Conservation (phyloP, 148 eudicot species). For the Chenopodium suecicum region DNA sequence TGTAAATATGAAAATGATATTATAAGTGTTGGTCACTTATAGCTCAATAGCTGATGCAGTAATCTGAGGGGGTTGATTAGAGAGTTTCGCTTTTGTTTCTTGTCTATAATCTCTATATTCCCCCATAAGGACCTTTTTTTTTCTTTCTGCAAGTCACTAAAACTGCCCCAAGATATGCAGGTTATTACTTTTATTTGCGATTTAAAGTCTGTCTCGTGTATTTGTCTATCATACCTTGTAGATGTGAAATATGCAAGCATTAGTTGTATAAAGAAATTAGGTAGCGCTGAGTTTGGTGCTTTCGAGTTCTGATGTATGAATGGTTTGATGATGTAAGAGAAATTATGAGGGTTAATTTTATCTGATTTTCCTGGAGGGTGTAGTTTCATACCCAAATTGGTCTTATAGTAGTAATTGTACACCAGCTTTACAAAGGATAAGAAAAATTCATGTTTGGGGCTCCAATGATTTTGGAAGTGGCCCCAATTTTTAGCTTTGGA, state of each 20-base stretch:
- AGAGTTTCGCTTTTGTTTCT: too few relatives aligned
- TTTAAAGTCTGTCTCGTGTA: too few relatives aligned
- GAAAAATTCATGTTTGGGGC: neutral
- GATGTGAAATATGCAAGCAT: neutral
- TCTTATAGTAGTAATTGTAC: neutral
- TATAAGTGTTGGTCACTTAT: too few relatives aligned
- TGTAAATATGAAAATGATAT: too few relatives aligned
- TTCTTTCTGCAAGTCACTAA: too few relatives aligned
- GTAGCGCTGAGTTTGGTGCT: neutral
- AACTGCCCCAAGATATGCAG: neutral
- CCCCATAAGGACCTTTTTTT: neutral
- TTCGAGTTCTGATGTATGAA: neutral
- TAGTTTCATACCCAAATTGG: neutral
- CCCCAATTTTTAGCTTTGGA: slow-evolving; percentile 7
- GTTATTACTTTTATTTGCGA: too few relatives aligned
- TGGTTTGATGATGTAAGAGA: neutral
- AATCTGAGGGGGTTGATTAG: too few relatives aligned
- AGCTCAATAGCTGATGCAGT: too few relatives aligned
- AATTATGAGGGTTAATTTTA: neutral
- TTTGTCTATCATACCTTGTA: neutral
- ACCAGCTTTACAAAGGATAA: slow-evolving; percentile 5
- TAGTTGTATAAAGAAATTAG: neutral
- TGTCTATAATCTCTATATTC: too few relatives aligned
- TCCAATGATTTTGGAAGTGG: slow-evolving; percentile 28
- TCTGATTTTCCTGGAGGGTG: neutral